These are phyloP conservation scores for Pseudopithomyces maydicus DNA, from an alignment of 2,329 filamentous ascomycete genomes.

Conservation along the genomic window DNA sequence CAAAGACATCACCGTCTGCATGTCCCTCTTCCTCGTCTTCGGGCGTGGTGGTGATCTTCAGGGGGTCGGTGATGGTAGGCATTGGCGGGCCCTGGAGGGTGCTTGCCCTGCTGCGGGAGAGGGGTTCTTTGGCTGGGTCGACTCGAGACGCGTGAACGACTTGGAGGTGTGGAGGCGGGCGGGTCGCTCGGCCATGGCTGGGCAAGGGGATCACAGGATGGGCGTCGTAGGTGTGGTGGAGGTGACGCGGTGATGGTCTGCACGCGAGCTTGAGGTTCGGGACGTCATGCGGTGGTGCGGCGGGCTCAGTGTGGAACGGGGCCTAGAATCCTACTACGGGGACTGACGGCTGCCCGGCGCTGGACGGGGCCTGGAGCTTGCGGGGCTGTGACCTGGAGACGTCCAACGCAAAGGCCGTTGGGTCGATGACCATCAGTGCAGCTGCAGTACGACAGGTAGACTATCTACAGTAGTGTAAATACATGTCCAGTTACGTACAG, in stretches of 20 bases:
- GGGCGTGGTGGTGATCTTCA: constrained; percentile 42
- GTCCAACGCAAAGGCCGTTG: background rate
- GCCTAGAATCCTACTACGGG: constrained; percentile 3
- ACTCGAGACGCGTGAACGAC: constrained; percentile 57
- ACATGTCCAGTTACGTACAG: no score
- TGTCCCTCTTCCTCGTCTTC: constrained; percentile 37
- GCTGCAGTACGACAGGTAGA: no score
- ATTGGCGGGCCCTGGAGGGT: constrained; percentile 52
- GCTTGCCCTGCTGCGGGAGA: constrained; percentile 51
- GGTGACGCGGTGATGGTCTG: constrained; percentile 12
- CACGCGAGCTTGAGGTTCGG: constrained; percentile 25
- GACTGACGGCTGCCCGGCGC: background rate
- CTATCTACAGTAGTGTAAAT: background rate
- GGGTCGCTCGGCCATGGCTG: constrained; percentile 38
- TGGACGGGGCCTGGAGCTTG: background rate
- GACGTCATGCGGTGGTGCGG: constrained; percentile 41
- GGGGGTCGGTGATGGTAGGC: constrained; percentile 50
- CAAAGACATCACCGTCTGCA: constrained; percentile 48
- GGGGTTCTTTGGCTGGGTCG: constrained; percentile 30
- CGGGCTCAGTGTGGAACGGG: constrained; percentile 18
- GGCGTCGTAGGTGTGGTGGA: background rate
- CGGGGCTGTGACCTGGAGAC: background rate
- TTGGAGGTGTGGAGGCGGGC: constrained; percentile 49
- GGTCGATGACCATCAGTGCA: background rate
- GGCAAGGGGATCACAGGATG: constrained; percentile 8